These are phyloP conservation scores for Umbellularia californica DNA, from an alignment of 164 flowering plant genomes.

Conservation along the genomic window DNA sequence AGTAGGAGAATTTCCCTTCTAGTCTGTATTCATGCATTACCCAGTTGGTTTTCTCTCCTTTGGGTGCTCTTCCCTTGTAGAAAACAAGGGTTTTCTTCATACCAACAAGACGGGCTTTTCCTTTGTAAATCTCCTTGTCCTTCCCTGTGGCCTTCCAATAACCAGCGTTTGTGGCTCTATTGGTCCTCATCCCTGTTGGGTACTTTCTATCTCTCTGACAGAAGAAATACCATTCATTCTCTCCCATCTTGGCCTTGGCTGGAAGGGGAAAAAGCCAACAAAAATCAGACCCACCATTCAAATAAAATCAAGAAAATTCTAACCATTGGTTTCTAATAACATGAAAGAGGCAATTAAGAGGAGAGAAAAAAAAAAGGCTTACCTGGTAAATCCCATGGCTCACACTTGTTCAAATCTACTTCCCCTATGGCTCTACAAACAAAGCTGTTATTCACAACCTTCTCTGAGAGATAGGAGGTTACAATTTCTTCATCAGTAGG, in stretches of 20 bases:
- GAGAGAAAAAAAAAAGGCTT: conserved; percentile 6
- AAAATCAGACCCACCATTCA: background rate
- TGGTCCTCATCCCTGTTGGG: conserved; percentile 63
- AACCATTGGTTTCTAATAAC: background rate
- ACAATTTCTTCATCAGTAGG: conserved; percentile 63
- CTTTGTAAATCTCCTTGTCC: conserved; percentile 54
- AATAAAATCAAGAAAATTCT: background rate
- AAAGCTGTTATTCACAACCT: conserved; percentile 37
- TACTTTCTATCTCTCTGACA: conserved; percentile 55
- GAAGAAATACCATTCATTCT: conserved; percentile 58
- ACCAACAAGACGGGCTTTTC: conserved; percentile 41
- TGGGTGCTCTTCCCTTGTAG: conserved; percentile 62
- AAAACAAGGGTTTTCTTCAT: conserved; percentile 72
- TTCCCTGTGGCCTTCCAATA: conserved; percentile 74
- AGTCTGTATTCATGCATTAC: conserved; percentile 61
- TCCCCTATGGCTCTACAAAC: conserved; percentile 40
- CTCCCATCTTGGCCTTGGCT: conserved; percentile 67
- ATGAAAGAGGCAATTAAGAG: background rate
- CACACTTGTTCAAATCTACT: conserved; percentile 54
- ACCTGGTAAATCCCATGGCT: conserved; percentile 67
- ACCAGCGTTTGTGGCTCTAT: conserved; percentile 55
- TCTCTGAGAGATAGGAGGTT: conserved; percentile 37
- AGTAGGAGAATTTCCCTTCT: conserved; percentile 40
- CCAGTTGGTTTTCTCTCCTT: conserved; percentile 62
- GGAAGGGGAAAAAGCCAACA: background rate